Percentiles rank a stretch among this genome's conserved stretches.
phyloP scores from a whole-genome alignment of 352 stramenopile species.

The Pythium insidiosum region DNA sequence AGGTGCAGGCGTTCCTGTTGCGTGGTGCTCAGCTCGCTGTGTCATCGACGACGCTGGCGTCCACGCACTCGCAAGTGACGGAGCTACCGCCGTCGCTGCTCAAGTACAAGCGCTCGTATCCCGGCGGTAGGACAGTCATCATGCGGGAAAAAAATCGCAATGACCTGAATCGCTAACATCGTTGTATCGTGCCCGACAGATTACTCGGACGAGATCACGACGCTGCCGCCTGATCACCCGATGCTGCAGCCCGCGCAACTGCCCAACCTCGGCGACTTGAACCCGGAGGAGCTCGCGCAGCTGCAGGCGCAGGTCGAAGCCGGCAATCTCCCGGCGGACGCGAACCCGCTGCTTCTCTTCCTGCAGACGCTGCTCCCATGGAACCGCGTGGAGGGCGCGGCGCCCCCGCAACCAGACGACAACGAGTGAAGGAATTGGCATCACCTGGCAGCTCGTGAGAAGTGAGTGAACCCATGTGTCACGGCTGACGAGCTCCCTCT shows the following conservation, averaged over 20 bases:
- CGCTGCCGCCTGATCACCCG: slow-evolving; percentile 69
- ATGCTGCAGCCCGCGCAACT: slow-evolving; percentile 72
- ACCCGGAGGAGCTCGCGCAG: slow-evolving; percentile 1
- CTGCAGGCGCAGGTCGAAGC: slow-evolving; percentile 56
- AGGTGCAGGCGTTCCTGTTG: slow-evolving; percentile 63
- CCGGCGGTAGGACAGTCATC: slow-evolving; percentile 52
- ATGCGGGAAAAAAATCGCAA: too few species aligned
- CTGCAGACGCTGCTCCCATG: slow-evolving; percentile 78
- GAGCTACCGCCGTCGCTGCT: slow-evolving; percentile 45
- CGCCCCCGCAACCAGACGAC: too few species aligned
- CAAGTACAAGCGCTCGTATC: slow-evolving; percentile 68
- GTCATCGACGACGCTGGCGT: slow-evolving; percentile 37
- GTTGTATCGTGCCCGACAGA: too few species aligned
- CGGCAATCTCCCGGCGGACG: slow-evolving; percentile 65
- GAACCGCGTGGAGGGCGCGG: slow-evolving; percentile 71
- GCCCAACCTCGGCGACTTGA: slow-evolving; percentile 12
- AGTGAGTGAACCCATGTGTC: too few species aligned
- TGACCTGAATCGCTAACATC: too few species aligned
- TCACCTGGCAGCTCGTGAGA: too few species aligned
- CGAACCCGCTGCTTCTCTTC: slow-evolving; percentile 80
- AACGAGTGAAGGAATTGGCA: too few species aligned
- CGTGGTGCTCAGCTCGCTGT: slow-evolving; percentile 55
- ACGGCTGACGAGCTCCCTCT: too few species aligned
- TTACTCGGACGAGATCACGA: slow-evolving; percentile 85
- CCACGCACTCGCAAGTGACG: slow-evolving; percentile 40